Base-by-base conservation (phyloP, 805 yeast species). In the Crinitomyces ghanaensis region DNA sequence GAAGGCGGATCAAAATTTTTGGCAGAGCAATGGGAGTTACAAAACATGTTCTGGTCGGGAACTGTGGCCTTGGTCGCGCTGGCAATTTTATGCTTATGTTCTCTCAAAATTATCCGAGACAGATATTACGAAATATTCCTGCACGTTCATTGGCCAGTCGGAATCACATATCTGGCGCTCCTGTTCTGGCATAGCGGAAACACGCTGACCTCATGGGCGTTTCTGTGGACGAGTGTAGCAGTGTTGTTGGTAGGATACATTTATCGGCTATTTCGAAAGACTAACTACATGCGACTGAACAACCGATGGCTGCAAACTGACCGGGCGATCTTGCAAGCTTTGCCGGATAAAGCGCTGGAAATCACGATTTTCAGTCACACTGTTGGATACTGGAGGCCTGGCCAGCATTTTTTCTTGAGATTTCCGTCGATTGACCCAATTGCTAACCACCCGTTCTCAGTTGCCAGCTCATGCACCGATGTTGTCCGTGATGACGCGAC, bases 371-470 rank as follows among this genome's bases (percentile, higher is more conserved):
- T 27, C 31, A 32, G 31, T 18, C 17, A 25, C 16, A 27, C 16
- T 4, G 30, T 35, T n/a, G 20, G 11, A 11, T 20, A 23, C 12
- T 43, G 47, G 47, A 19, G 18, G 7, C 44, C 47, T 6, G 40
- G 42, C 9, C 41, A 43, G 38, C 47, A 43, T 27, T 33, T 41
- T 19, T 41, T 38, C 20, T 27, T 43, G 11, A 23, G 44, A 28
- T 43, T 43, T 28, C 31, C 35, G 6, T 19, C 30, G 3, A 31
- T 41, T 13, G 41, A 41, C 28, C 39, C 44, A 4, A 31, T 36
- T 4, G 40, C 37, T 5, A 40, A 41, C 31, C 47, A 43, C 28
- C 47, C 47, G n/a, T 43, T 43, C 31, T 33, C 44, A 3, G 25
- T 43, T 5, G 38, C 37, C 7, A 27, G 28, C n/a, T 11, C 26